Evolutionary conservation across 129 eudicot species (phyloP).

Genomic region (Calendula officinalis): DNA sequence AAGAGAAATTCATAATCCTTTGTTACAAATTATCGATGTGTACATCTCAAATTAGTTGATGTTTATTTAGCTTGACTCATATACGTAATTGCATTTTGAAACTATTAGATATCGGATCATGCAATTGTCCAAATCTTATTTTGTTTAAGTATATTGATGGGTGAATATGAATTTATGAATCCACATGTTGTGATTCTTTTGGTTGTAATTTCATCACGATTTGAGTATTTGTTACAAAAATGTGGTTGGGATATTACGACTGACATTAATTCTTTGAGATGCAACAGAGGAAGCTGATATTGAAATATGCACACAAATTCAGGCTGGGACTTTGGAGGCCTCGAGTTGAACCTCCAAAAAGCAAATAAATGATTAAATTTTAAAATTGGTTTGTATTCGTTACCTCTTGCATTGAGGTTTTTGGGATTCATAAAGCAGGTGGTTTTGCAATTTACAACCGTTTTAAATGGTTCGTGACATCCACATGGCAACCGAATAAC

Average conservation of each 20-base stretch:
- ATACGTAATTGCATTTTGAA: neutral
- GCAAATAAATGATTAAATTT: conserved; percentile 19
- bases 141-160: neutral
- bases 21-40: neutral
- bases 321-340: conserved; percentile 99
- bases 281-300: conserved; percentile 92
- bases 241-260: neutral
- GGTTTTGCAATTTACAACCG: conserved; percentile 6
- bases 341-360: conserved; percentile 45
- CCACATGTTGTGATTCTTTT: neutral
- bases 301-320: conserved; percentile 86
- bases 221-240: neutral
- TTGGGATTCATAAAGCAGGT: conserved; percentile 9
- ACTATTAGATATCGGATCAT: neutral
- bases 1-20: neutral
- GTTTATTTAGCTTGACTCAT: neutral
- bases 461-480: neutral
- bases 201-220: neutral
- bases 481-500: too few relatives aligned
- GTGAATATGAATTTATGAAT: conserved; percentile 9
- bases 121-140: neutral
- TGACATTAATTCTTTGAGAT: neutral
- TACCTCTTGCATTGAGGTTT: conserved; percentile 11
- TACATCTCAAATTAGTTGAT: neutral
- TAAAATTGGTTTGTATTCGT: conserved; percentile 20